Evolutionary conservation across 148 eudicot species (phyloP).

Genomic region (Camellia japonica): DNA sequence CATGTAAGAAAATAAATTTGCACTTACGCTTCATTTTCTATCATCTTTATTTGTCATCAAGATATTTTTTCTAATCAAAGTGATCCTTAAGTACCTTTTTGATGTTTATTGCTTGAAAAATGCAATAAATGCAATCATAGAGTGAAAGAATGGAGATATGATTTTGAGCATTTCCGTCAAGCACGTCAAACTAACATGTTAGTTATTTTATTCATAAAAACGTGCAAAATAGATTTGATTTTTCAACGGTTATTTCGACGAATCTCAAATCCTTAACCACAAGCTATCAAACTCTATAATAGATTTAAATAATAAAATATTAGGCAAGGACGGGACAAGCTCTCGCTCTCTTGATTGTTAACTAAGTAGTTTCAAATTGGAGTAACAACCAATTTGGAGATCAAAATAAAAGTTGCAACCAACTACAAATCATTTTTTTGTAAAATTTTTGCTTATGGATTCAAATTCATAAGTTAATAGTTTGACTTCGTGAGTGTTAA

Average conservation of each 20-base stretch:
- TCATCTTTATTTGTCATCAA: background rate
- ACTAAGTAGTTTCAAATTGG: background rate
- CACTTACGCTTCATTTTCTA: background rate
- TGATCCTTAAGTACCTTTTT: background rate
- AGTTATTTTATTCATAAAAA: no score
- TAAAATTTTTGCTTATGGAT: background rate
- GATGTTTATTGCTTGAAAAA: background rate
- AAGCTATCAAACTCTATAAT: no score
- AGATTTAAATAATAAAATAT: no score
- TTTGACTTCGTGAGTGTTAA: background rate
- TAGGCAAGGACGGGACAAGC: background rate
- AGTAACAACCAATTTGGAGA: no score
- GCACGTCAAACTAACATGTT: no score
- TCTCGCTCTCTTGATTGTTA: background rate
- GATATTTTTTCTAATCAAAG: background rate
- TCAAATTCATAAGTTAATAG: no score
- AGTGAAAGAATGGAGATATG: constrained; percentile 16
- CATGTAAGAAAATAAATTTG: background rate
- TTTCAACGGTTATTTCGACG: background rate
- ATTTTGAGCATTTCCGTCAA: background rate
- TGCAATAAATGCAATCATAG: no score
- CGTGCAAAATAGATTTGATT: background rate
- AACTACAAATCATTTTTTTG: no score
- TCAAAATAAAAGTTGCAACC: no score
- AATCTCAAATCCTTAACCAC: background rate